A percentile compares a stretch with the other conserved stretches of the same genome.
phyloP scores from a whole-genome alignment of 441 rosid species.

The Mallotus japonicus region DNA sequence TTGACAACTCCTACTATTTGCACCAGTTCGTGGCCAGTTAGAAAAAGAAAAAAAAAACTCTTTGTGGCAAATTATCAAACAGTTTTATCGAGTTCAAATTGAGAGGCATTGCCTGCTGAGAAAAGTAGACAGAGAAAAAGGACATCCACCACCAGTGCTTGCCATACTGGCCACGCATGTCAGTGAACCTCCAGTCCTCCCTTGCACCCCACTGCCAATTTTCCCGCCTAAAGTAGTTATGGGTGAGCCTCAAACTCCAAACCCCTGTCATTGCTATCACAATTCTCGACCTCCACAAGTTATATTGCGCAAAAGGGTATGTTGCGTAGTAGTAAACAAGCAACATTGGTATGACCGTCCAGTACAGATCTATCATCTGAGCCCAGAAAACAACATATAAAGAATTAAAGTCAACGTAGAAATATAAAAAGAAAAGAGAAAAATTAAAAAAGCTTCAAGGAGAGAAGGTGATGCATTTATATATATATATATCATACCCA shows the following conservation, averaged over 20 bases:
- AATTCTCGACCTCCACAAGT: constrained; percentile 61
- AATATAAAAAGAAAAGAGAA: not conserved
- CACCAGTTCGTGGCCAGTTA: not conserved
- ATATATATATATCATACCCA: constrained; percentile 47
- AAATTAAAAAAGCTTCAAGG: not conserved
- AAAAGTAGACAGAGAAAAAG: constrained; percentile 75
- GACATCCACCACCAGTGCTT: constrained; percentile 95
- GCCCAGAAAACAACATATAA: not conserved
- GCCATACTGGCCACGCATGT: constrained; percentile 74
- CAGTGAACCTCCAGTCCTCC: constrained; percentile 91
- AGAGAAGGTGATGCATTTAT: not conserved
- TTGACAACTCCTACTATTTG: not conserved
- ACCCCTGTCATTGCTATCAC: constrained; percentile 64
- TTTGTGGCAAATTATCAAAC: constrained; percentile 47
- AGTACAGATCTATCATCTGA: constrained; percentile 92
- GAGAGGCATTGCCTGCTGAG: constrained; percentile 64
- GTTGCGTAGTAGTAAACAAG: constrained; percentile 68
- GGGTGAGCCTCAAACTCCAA: constrained; percentile 81
- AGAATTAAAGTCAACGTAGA: not conserved
- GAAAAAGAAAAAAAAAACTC: constrained; percentile 20
- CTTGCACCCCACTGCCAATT: constrained; percentile 96
- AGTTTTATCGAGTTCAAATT: not conserved
- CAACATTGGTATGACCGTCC: constrained; percentile 92
- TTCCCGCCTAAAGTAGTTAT: constrained; percentile 89
- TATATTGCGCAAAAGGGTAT: constrained; percentile 60